Evolutionary conservation across 176 grass and related monocot genomes (phyloP).

Genomic region (Thalia dealbata): DNA sequence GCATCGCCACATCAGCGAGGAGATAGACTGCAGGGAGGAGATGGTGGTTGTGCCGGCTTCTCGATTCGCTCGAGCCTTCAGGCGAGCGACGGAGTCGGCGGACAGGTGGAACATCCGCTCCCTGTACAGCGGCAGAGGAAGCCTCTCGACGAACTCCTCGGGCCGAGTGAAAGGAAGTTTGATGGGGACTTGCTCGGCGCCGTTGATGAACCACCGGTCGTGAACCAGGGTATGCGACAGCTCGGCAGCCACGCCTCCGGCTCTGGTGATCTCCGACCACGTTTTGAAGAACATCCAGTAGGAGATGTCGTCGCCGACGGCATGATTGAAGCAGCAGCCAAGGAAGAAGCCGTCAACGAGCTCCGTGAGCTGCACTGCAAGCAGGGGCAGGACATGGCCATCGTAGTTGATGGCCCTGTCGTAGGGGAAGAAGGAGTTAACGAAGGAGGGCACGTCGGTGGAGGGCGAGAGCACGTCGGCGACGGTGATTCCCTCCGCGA

Average conservation of each 20-base stretch:
- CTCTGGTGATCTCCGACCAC: conserved; percentile 39
- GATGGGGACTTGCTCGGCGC: conserved; percentile 2
- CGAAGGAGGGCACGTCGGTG: conserved; percentile 29
- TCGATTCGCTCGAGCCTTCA: conserved; percentile 34
- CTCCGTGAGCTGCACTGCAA: conserved; percentile 46
- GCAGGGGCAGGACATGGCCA: conserved; percentile 29
- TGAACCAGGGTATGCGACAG: conserved; percentile 9
- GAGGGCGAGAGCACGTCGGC: conserved; percentile 24
- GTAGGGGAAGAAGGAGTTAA: conserved; percentile 30
- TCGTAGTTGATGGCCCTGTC: conserved; percentile 39
- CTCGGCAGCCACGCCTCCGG: neutral
- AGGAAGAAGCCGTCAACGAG: conserved; percentile 56
- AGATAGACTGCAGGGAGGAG: conserved; percentile 48
- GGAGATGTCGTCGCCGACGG: conserved; percentile 53
- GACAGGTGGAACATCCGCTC: conserved; percentile 66
- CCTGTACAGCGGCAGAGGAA: conserved; percentile 14
- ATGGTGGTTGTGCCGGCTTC: conserved; percentile 23
- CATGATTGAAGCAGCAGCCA: conserved; percentile 48
- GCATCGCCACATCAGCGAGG: conserved; percentile 43
- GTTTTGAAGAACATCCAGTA: conserved; percentile 52
- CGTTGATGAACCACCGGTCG: conserved; percentile 48
- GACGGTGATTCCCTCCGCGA: conserved; percentile 20
- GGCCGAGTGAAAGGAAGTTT: conserved; percentile 35
- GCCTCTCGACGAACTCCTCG: conserved; percentile 21
- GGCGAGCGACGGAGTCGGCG: conserved; percentile 11